Base-by-base conservation (phyloP, 441 rosid species). In the Biscutella laevigata region DNA sequence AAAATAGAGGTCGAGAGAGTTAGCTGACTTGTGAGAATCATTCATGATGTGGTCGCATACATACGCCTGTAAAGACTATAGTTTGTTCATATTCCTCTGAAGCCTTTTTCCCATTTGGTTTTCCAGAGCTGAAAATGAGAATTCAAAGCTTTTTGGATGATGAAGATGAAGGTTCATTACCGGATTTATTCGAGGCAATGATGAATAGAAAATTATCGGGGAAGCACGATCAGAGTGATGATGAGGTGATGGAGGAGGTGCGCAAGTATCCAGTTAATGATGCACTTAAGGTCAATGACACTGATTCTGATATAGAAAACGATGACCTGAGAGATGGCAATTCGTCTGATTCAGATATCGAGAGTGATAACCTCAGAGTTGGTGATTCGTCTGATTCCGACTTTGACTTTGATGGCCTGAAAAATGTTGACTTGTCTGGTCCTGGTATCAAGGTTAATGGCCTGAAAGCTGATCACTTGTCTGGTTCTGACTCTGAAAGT, bases 201-300 rank as follows among this genome's bases (percentile, higher is more conserved):
- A 63, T 78, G 70, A 71, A 27, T 45, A 71, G 87, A 61, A 74
- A 80, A 70, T 59, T 85, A 61, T 61, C 82, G 0, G 87, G 87
- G 11, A 68, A 68, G 46, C 69, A 75, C 26, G 80, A 76, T 0
- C 74, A 80, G 19, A 76, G 80, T 26, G 81, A 81, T 11, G 67
- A 65, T 44, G 69, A 77, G 14, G 61, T 81, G 34, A 71, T 74
- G 80, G 54, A 72, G 48, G 76, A 61, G 29, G 55, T 80, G 13
- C 38, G 69, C 11, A 54, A 22, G 34, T 43, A 57, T 33, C 44
- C 72, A 24, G 9, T 26, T 4, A 43, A 38, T 27, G 51, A 58
- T 15, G 62, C 14, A 0, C 35, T 1, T 2, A 64, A 44, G 13
- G 24, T 15, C 36, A 21, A 66, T 45, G 45, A 21, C 7, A 13